Evolutionary conservation across 805 yeast genomes (phyloP), one percentile per base, ranked within the genome.

Genomic region (Myxozyma geophila): DNA sequence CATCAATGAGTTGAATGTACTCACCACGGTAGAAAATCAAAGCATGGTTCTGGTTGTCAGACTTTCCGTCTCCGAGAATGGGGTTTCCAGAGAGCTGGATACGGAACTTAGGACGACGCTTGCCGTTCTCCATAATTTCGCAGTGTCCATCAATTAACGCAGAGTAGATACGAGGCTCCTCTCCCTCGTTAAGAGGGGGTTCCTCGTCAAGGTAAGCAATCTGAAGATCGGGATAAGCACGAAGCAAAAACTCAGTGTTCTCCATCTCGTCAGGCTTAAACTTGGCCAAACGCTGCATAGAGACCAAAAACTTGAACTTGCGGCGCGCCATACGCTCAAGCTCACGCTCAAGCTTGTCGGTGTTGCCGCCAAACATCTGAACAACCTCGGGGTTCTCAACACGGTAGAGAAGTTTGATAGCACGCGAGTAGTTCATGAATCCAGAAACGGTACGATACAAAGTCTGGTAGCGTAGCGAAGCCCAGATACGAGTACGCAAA

Each of bases 281-380:
- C 60, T 82, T 79, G 63, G 87, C 83, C 64, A 84, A 83, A 68
- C 96, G 83, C 78, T 93, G 98, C 96, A 93, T 90, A 0, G 97
- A 88, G 21, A 93, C 85, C 28, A 93, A 73, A 72, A 93, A 78
- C 71, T 85, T 83, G 79, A 92, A 92, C 77, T 93, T 93, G 68
- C 96, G 81, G 60, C 82, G 81, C 0, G 93, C 89, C 85, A 92
- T 83, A 52, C 86, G 81, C 73, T 93, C 98, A 70, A 93, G 86
- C 77, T 96, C 98, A 78, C 92, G 86, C 81, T 95, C 98, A 61
- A 85, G 83, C 72, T 96, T 96, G 80, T 93, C 98, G 64, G 98
- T 96, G 76, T 93, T 96, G 72, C 98, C 98, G 72, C 98, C 98
- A 76, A 92, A 93, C 92, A 92, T 91, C 82, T 95, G 98, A 66